Evolutionary conservation across 345 rosid genomes (phyloP).

Genomic region (Triadica sebifera): DNA sequence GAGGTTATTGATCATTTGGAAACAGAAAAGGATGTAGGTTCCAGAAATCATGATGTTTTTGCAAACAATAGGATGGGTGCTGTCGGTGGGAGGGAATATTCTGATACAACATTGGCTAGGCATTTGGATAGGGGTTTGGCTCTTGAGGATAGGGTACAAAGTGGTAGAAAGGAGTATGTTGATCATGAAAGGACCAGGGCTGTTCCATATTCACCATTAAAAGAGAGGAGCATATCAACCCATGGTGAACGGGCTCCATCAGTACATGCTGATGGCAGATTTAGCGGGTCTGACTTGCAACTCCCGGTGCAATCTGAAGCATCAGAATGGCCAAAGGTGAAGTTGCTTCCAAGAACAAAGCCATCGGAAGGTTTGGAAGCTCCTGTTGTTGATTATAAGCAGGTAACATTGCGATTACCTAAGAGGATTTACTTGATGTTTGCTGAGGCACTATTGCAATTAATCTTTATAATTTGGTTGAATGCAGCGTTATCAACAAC

Average conservation of each 20-base stretch:
- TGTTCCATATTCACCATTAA: conserved; percentile 39
- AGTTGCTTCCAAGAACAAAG: conserved; percentile 61
- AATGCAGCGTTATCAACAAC: conserved; percentile 32
- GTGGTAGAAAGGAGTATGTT: conserved; percentile 38
- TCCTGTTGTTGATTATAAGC: conserved; percentile 36
- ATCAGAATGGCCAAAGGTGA: conserved; percentile 63
- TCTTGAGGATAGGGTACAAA: conserved; percentile 38
- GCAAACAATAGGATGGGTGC: conserved; percentile 24
- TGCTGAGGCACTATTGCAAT: not conserved
- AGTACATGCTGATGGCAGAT: conserved; percentile 36
- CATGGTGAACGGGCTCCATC: conserved; percentile 36
- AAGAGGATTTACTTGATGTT: not conserved
- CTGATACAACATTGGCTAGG: conserved; percentile 34
- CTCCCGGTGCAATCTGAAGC: conserved; percentile 41
- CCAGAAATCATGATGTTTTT: conserved; percentile 33
- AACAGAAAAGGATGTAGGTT: conserved; percentile 29
- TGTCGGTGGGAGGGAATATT: conserved; percentile 33
- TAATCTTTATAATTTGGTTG: conserved; percentile 21
- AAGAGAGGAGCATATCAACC: conserved; percentile 36
- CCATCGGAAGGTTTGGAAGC: conserved; percentile 52
- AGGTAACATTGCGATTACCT: conserved; percentile 32
- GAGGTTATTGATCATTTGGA: conserved; percentile 49
- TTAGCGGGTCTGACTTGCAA: conserved; percentile 39
- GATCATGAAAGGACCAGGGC: conserved; percentile 37
- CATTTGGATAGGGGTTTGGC: conserved; percentile 35